Evolutionary conservation across 1,139 yeast genomes (phyloP), one percentile per base, ranked within the genome.

Genomic region (Magnusiomyces clavatus): DNA sequence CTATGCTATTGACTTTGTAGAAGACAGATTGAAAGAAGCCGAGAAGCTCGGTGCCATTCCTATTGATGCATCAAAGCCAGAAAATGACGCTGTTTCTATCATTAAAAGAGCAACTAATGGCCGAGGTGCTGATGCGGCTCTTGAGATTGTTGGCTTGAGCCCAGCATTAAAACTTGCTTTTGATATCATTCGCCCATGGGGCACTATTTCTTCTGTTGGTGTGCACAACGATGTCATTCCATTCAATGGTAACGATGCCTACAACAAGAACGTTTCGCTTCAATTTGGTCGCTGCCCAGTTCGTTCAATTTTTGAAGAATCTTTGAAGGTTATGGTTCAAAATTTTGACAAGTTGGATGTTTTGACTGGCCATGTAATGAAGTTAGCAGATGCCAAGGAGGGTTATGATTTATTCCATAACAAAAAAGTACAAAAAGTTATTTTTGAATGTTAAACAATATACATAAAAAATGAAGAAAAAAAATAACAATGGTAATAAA

Each of bases 271-370:
- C 56, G 67, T 80, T 51, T 77, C 79, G 17, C 61, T 81, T 46
- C 80, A 82, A 43, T 81, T 81, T 65, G 86, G 86, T 2, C 67
- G 86, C 59, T 81, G 86, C 62, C 85, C 82, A 51, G 80, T 80
- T 1, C 75, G 82, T 72, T 71, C 83, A 1, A 69, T 80, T 49
- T 80, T 78, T 60, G 73, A 70, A 2, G 83, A 80, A 51, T 74
- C 84, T 0, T 68, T 81, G 45, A 71, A 69, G 43, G 67, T 78
- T 0, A 79, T 81, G 61, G 75, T 75, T 48, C 56, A 59, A 43
- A 63, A 78, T 52, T 75, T 78, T 52, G 64, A 61, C 24, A 72
- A 74, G 51, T 77, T 81, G 56, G 69, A 63, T 11, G 70, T 66
- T 19, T 78, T 81, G 57, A 73, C 81, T 45, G 85, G 80, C 57